Percentiles rank a stretch among this genome's conserved stretches.
Evolutionary conservation across 108 stramenopile species (phyloP).

Genomic region (Nannochloropsis oceanica): DNA sequence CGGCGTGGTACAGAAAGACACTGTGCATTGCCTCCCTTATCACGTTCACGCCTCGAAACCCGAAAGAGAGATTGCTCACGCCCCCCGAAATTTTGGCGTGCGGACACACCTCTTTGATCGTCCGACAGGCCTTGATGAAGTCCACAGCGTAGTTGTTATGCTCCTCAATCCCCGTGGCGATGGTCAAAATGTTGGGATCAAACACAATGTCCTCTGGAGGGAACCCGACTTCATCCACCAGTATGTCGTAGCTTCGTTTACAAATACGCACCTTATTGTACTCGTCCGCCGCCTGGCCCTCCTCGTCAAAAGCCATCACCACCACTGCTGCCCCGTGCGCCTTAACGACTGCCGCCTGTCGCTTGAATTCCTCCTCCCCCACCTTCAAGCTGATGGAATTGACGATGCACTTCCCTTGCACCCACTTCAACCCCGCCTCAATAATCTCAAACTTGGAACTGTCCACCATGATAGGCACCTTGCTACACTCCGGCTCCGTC

Average conservation of each 20-base stretch:
- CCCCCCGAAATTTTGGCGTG: slow-evolving; percentile 94
- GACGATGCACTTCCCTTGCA: slow-evolving; percentile 90
- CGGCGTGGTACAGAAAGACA: slow-evolving; percentile 84
- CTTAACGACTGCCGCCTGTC: slow-evolving; percentile 80
- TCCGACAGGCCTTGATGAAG: slow-evolving; percentile 82
- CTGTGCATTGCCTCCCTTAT: slow-evolving; percentile 96
- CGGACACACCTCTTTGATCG: slow-evolving; percentile 89
- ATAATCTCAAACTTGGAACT: slow-evolving; percentile 98
- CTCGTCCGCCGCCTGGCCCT: slow-evolving; percentile 65
- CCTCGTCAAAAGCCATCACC: slow-evolving; percentile 98
- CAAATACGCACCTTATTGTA: slow-evolving; percentile 74
- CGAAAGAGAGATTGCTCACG: slow-evolving; percentile 94
- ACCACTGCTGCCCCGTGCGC: slow-evolving; percentile 96
- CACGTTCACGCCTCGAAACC: slow-evolving; percentile 69
- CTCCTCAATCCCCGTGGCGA: slow-evolving; percentile 97
- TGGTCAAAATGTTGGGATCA: slow-evolving; percentile 96
- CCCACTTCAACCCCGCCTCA: slow-evolving; percentile 82
- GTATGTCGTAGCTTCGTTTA: slow-evolving; percentile 96
- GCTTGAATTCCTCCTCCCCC: slow-evolving; percentile 88
- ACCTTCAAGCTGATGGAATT: slow-evolving; percentile 97
- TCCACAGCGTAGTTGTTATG: slow-evolving; percentile 89
- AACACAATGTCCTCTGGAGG: slow-evolving; percentile 99
- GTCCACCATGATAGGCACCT: slow-evolving; percentile 97
- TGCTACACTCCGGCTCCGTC: slow-evolving; percentile 85
- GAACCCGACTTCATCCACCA: slow-evolving; percentile 75